Base-by-base conservation (phyloP, 1,139 yeast genomes). In the Zygosaccharomyces pseudobailii region DNA sequence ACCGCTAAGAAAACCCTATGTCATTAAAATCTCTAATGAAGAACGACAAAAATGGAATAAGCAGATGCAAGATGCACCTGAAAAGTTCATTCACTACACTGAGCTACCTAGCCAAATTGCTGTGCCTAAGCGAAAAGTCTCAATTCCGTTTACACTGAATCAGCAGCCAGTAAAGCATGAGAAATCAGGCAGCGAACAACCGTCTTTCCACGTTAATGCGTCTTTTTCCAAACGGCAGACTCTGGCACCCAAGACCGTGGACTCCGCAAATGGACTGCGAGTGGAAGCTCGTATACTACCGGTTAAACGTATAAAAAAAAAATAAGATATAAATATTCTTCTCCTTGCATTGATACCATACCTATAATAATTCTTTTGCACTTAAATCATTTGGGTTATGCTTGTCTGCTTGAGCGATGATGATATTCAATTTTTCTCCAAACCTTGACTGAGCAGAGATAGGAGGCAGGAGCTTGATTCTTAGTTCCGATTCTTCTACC, bases 1-100 rank as follows among this genome's bases (percentile, higher is more conserved):
- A 40, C 68, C 68, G 4, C 42, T 63, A 17, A 51, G 52, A 39
- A 49, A 50, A 4, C 63, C 68, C 3, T 62, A 58, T 44, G 49
- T 64, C 2, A 53, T 62, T 10, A 53, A 50, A 49, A 40, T 55
- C 6, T 45, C 61, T 1, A 38, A 36, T 19, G 43, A 46, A 6
- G 68, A 64, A 42, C 55, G 55, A 39, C 43, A 41, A 9, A n/a
- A 20, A 6, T 58, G 62, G 61, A 53, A 51, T 22, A 44, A 48
- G 10, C 36, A 47, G 35, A 43, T 50, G 23, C 36, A 39, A 21
- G 33, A 42, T 4, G 46, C 39, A 7, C 52, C 53, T 6, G 38
- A 47, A 10, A 52, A 46, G 36, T 50, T 61, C 21, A 45, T 43
- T 19, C 48, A 49, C 35, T 32, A 44, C 31, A 42, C 53, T 4